These are phyloP conservation scores for Trichoderma cornu-damae DNA, from an alignment of 2,329 filamentous ascomycete species.

Conservation along the genomic window DNA sequence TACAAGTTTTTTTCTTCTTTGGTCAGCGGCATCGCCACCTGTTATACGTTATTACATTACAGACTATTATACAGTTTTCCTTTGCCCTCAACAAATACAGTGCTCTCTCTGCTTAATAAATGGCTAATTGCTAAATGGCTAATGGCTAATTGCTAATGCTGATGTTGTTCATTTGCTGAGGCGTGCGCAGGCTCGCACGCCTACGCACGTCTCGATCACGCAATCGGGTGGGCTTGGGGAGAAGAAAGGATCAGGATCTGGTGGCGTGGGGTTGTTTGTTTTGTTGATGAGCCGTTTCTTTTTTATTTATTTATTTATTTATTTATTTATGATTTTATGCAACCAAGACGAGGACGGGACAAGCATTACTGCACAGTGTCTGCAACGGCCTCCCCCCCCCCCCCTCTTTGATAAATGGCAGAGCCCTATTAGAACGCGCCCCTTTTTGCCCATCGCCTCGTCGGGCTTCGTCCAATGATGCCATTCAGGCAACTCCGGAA, in stretches of 20 bases:
- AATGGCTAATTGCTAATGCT: too few relatives aligned
- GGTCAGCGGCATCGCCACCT: constrained; percentile 2
- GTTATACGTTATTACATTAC: background rate
- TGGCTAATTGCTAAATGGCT: too few relatives aligned
- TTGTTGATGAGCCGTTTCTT: too few relatives aligned
- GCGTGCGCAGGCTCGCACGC: background rate
- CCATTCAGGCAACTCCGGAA: background rate
- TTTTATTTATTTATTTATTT: too few relatives aligned
- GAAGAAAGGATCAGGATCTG: background rate
- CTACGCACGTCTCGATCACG: constrained; percentile 10
- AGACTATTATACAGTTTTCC: constrained; percentile 16
- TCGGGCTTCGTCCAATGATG: constrained; percentile 9
- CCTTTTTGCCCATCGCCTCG: background rate
- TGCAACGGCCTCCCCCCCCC: too few relatives aligned
- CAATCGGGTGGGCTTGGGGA: constrained; percentile 4
- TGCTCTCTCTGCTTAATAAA: too few relatives aligned
- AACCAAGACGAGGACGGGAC: constrained; percentile 13
- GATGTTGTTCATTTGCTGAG: too few relatives aligned
- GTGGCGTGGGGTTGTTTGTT: constrained; percentile 1
- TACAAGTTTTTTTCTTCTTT: background rate
- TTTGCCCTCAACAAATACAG: background rate
- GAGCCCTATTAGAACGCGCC: too few relatives aligned
- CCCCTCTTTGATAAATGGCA: too few relatives aligned
- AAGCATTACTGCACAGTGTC: constrained; percentile 15
- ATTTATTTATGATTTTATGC: constrained; percentile 3